Evolutionary conservation across 768 basidiomycete genomes (phyloP), one percentile per base, ranked within the genome.

Genomic region (Boletellus sp.): DNA sequence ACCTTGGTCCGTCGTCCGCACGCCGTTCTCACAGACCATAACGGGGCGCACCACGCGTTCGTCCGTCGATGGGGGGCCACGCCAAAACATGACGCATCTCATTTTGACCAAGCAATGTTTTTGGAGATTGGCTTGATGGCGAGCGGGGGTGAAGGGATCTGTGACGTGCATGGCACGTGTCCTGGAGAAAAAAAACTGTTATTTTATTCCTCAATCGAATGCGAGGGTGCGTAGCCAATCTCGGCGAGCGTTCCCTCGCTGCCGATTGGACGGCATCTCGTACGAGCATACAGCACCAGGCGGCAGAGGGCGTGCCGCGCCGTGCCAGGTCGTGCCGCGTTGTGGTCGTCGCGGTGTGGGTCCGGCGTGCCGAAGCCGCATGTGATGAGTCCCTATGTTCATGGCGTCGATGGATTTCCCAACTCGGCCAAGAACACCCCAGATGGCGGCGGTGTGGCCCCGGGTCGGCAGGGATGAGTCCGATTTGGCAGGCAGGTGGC

Each of bases 201-300:
- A 42, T 41, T 16, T 26, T 5, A 11, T 34, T 42, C n/a, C 17
- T 13, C 36, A 53, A 62, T 61, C 55, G 28, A 50, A 62, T 54
- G 63, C 52, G 47, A 57, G 55, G 61, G 58, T 42, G 38, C 32
- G 20, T 47, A 54, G 46, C 51, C 57, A 60, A 62, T 63, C 60
- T 62, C 20, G 52, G 56, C 31, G 49, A 20, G 41, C 45, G 33
- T 38, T 55, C n/a, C 24, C 2, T n/a, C 34, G 34, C 13, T 36
- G 28, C 12, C 19, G 36, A 12, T 7, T 17, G 36, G 42, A 20
- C 28, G 3, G 28, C 42, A 43, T 31, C 9, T 28, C 28, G 9
- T 11, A 28, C 28, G 28, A 28, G 28, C 11, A 28, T 28, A 28
- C 7, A 28, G 28, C 28, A 28, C 28, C 28, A 11, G 42, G 32